phyloP scores from a whole-genome alignment of 2,329 filamentous ascomycete species.

The Lachnellula hyalina region DNA sequence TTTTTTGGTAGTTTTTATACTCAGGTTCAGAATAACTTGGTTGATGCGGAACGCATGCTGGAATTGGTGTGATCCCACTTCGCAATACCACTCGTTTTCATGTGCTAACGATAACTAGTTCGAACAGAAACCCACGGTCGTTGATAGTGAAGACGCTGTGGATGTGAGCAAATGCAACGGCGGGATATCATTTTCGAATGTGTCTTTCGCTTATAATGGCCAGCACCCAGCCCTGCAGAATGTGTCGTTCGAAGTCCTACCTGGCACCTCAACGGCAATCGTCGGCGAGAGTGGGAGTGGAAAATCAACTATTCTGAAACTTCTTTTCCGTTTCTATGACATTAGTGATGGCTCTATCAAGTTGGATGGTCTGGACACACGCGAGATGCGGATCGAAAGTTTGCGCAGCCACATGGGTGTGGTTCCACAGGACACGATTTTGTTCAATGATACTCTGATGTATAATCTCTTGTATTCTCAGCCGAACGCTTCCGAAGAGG shows the following conservation, averaged over 20 bases:
- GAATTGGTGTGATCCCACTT: slow-evolving; percentile 5
- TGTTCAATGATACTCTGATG: slow-evolving; percentile 94
- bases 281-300: slow-evolving; percentile 2
- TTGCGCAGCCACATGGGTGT: slow-evolving; percentile 87
- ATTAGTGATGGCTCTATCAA: slow-evolving; percentile 2
- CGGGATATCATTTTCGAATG: slow-evolving; percentile 5
- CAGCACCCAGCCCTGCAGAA: slow-evolving; percentile 1
- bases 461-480: slow-evolving; percentile 92
- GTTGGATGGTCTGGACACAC: slow-evolving; percentile 3
- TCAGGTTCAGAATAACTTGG: slow-evolving; percentile 7
- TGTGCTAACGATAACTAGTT: slow-evolving; percentile 5
- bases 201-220: slow-evolving; percentile 3
- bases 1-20: slow-evolving; percentile 8
- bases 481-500: slow-evolving; percentile 70
- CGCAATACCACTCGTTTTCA: too few relatives aligned
- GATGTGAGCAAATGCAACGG: slow-evolving; percentile 3
- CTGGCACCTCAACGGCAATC: slow-evolving; percentile 2
- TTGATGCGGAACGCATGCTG: slow-evolving; percentile 7
- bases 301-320: slow-evolving; percentile 4
- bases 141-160: slow-evolving; percentile 4
- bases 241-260: slow-evolving; percentile 2
- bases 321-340: slow-evolving; percentile 7
- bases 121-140: slow-evolving; percentile 6
- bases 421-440: slow-evolving; percentile 90
- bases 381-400: slow-evolving; percentile 75